Evolutionary conservation across 2,329 filamentous ascomycete species (phyloP), one percentile per base, ranked within the genome.

Genomic region (Trichoderma gracile): DNA sequence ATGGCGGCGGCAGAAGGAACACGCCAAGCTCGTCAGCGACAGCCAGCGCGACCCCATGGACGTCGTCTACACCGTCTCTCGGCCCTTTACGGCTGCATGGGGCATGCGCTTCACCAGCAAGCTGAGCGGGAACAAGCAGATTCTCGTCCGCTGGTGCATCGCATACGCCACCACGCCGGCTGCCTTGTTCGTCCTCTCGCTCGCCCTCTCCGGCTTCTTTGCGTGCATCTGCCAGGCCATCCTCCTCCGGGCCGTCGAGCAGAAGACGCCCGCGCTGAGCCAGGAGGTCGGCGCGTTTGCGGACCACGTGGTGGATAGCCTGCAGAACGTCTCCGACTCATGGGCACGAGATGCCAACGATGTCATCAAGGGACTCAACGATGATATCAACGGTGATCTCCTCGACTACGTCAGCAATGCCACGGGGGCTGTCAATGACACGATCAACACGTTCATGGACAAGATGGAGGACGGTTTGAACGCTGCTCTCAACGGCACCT

Each of bases 361-460:
- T 10, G 89, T 89, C 58, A 88, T 97, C 71, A 80, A 75, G 30
- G 82, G 86, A 12, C 84, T 93, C 73, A 94, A 93, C 76, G 74
- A 81, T 63, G 86, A 91, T 38, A 87, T 99, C 77, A 99, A 98
- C 78, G 74, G 88, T 45, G 88, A 97, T 67, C 81, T 99, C 25
- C 87, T 98, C 67, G 89, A 89, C 66, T 96, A 94, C 84, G 93
- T 98, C 52, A 89, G 88, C 65, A 93, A 89, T 58, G 91, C 90
- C 38, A 97, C 94, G 0, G 80, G 81, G 8, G 90, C 93, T 1
- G 84, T 97, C 73, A 97, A 97, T 75, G 78, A 90, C 71, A 97
- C 94, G 0, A 83, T 99, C 50, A 95, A 92, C 71, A 82, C 81
- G 2, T 96, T 98, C 74, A 87, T 94, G 60, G 83, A 90, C 62